phyloP scores from a whole-genome alignment of 108 stramenopile genomes.

The Pelagomonas calceolata region DNA sequence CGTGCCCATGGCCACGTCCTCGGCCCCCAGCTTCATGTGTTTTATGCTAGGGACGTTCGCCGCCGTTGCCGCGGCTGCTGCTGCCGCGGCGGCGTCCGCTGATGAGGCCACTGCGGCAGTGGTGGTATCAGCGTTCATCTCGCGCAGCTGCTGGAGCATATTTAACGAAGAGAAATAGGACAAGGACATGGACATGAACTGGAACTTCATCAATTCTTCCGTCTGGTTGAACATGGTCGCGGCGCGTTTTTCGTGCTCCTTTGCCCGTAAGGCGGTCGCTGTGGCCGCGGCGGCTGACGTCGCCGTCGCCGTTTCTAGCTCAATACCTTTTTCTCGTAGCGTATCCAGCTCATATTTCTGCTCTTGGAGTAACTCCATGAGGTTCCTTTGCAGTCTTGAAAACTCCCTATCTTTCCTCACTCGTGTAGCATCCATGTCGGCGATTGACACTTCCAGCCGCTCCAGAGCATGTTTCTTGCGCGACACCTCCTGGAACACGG shows the following conservation, averaged over 20 bases:
- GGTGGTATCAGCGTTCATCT: constrained; percentile 52
- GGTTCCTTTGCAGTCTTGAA: constrained; percentile 33
- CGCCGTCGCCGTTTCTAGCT: constrained; percentile 48
- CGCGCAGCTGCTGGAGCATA: constrained; percentile 46
- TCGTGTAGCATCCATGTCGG: constrained; percentile 44
- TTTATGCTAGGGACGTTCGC: constrained; percentile 38
- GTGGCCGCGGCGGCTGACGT: constrained; percentile 47
- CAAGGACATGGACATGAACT: constrained; percentile 48
- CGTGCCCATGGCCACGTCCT: constrained; percentile 12
- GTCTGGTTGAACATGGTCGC: constrained; percentile 41
- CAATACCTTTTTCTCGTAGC: constrained; percentile 32
- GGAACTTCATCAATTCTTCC: constrained; percentile 52
- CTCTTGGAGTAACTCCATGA: constrained; percentile 42
- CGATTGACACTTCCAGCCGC: constrained; percentile 26
- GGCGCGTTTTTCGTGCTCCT: constrained; percentile 34
- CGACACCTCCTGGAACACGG: constrained; percentile 31
- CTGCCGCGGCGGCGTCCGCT: constrained; percentile 46
- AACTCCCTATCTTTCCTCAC: constrained; percentile 39
- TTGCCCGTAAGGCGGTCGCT: constrained; percentile 39
- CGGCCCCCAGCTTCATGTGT: constrained; percentile 20
- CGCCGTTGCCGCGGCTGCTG: constrained; percentile 41
- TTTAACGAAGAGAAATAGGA: constrained; percentile 44
- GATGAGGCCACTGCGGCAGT: constrained; percentile 33
- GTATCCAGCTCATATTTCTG: constrained; percentile 43
- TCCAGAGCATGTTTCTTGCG: constrained; percentile 33